phyloP scores from a whole-genome alignment of 2,329 filamentous ascomycete genomes.

The Colletotrichum sp. region DNA sequence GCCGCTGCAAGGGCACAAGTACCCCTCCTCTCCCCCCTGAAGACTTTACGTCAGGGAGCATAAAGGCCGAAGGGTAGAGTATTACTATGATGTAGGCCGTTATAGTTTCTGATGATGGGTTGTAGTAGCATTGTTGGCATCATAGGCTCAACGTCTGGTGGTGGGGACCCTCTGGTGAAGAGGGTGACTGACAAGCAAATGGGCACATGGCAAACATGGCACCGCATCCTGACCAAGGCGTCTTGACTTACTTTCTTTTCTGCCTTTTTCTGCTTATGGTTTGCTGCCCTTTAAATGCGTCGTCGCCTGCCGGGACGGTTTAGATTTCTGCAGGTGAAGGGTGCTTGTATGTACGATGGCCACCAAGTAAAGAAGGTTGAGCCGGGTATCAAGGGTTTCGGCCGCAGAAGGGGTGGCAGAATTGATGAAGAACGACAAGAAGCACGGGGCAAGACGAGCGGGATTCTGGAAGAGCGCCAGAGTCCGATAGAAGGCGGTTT shows the following conservation, averaged over 20 bases:
- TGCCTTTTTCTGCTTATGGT: not conserved
- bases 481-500: slow-evolving; percentile 16
- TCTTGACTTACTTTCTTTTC: not conserved
- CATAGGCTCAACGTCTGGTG: not conserved
- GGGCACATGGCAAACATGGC: not conserved
- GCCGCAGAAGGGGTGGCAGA: not conserved
- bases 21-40: not conserved
- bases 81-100: not conserved
- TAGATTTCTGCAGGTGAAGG: not conserved
- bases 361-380: not conserved
- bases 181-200: not conserved
- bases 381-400: not conserved
- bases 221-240: not conserved
- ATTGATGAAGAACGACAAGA: not conserved
- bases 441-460: not conserved
- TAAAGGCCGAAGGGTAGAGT: not conserved
- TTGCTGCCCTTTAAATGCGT: not conserved
- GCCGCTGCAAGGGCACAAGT: not conserved
- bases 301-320: not conserved
- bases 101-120: not conserved
- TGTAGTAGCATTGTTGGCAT: not conserved
- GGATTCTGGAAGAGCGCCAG: slow-evolving; percentile 5
- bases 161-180: not conserved
- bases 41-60: not conserved
- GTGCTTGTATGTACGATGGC: not conserved